Evolutionary conservation across 305 asterid genomes (phyloP).

Genomic region (Galium porrigens): DNA sequence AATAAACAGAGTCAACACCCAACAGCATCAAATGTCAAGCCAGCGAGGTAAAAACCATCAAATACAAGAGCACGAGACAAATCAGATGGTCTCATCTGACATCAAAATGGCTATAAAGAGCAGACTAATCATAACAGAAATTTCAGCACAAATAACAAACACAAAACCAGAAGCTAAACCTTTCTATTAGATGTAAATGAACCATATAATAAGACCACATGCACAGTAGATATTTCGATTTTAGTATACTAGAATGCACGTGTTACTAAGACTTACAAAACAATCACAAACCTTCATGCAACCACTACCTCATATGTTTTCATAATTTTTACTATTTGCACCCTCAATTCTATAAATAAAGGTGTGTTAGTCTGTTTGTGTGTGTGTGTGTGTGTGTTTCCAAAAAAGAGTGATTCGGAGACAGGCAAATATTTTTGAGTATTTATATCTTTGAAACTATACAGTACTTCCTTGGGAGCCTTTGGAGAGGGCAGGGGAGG

Average conservation of each 20-base stretch:
- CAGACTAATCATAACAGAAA: neutral
- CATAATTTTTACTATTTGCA: neutral
- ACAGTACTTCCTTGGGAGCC: neutral
- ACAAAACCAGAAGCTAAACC: neutral
- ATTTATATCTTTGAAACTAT: neutral
- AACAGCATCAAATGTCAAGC: conserved; percentile 9
- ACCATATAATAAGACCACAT: neutral
- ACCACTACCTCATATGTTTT: neutral
- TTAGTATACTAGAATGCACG: neutral
- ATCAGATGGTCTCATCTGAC: neutral
- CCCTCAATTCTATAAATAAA: too few species aligned
- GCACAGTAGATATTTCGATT: neutral
- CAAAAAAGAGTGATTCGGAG: neutral
- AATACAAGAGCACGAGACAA: neutral
- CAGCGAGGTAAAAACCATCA: neutral
- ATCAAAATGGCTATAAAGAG: neutral
- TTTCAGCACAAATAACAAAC: neutral
- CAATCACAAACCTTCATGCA: neutral
- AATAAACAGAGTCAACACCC: conserved; percentile 14
- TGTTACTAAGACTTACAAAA: neutral
- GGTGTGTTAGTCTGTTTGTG: too few species aligned
- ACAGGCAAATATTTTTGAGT: neutral
- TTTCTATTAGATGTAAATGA: neutral
- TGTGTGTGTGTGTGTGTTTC: too few species aligned
- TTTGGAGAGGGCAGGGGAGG: neutral